These are phyloP conservation scores for Nowakowskiella sp. DNA, from an alignment of 192 early-diverging fungal genomes.

Conservation along the genomic window DNA sequence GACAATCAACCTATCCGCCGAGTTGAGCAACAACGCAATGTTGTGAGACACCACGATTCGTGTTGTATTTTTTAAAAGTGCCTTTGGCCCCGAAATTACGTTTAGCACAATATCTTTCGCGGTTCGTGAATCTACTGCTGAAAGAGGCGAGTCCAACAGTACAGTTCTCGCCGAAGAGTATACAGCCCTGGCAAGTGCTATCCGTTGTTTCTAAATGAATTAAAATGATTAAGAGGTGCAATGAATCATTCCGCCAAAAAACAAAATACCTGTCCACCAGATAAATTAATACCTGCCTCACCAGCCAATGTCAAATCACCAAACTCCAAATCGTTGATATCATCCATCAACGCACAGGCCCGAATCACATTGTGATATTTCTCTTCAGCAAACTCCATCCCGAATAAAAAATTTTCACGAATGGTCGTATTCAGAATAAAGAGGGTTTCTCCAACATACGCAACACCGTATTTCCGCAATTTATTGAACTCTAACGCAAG, in stretches of 20 bases:
- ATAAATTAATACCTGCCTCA: slow-evolving; percentile 24
- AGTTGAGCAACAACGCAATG: no score
- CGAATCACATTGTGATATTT: slow-evolving; percentile 46
- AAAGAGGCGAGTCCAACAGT: slow-evolving; percentile 59
- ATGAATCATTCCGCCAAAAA: neutral
- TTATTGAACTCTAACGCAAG: slow-evolving; percentile 27
- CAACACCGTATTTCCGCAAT: slow-evolving; percentile 16
- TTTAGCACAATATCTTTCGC: neutral
- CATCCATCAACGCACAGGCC: slow-evolving; percentile 52
- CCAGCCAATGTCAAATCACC: slow-evolving; percentile 53
- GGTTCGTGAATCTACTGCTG: slow-evolving; percentile 47
- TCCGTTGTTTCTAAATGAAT: no score
- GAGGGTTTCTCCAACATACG: slow-evolving; percentile 59
- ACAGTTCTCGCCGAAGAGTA: slow-evolving; percentile 44
- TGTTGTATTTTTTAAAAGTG: no score
- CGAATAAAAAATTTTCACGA: slow-evolving; percentile 69
- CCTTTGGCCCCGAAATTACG: no score
- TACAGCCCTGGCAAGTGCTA: neutral
- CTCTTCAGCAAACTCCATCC: slow-evolving; percentile 34
- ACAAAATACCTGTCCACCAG: slow-evolving; percentile 26
- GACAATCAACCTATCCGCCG: no score
- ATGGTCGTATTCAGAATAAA: slow-evolving; percentile 51
- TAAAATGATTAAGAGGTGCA: slow-evolving; percentile 8
- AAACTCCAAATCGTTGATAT: slow-evolving; percentile 44
- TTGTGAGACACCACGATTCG: no score